phyloP scores from a whole-genome alignment of 2,329 filamentous ascomycete species.

The Fusarium nodosum region DNA sequence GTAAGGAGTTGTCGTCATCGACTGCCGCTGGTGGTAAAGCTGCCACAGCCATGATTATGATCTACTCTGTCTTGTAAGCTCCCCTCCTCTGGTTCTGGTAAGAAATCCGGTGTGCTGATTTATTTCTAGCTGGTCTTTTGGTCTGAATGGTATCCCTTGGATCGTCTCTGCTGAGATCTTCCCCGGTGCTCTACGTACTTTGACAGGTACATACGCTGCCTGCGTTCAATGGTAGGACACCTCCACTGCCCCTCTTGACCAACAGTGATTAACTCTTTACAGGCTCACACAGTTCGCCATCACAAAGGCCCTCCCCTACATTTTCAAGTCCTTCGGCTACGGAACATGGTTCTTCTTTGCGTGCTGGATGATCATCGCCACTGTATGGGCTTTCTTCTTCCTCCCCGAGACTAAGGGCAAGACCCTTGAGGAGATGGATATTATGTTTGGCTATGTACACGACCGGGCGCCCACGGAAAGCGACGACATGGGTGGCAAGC shows the following conservation, averaged over 20 bases:
- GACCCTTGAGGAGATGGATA: slow-evolving; percentile 66
- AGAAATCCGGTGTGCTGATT: not conserved
- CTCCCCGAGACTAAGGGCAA: slow-evolving; percentile 69
- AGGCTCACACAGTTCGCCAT: slow-evolving; percentile 59
- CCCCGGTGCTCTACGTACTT: slow-evolving; percentile 58
- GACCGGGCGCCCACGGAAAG: slow-evolving; percentile 34
- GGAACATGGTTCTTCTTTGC: slow-evolving; percentile 72
- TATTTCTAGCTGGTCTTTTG: slow-evolving; percentile 57
- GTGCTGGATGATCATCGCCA: slow-evolving; percentile 62
- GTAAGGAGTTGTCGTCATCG: slow-evolving; percentile 58
- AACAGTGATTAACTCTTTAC: not conserved
- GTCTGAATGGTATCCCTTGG: slow-evolving; percentile 62
- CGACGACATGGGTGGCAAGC: slow-evolving; percentile 34
- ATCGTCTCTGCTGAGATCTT: slow-evolving; percentile 62
- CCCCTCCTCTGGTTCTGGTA: rapidly evolving
- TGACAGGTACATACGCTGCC: slow-evolving; percentile 59
- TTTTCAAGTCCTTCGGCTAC: slow-evolving; percentile 60
- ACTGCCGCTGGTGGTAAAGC: slow-evolving; percentile 63
- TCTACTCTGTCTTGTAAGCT: slow-evolving; percentile 66
- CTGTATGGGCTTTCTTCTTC: slow-evolving; percentile 65
- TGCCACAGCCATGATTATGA: slow-evolving; percentile 68
- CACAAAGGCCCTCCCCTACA: slow-evolving; percentile 61
- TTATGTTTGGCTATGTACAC: slow-evolving; percentile 51
- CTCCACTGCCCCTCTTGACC: rapidly evolving
- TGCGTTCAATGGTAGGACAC: slow-evolving; percentile 55